Conservation (phyloP, 179 eudicot species). For the Heliamphora pulchella region DNA sequence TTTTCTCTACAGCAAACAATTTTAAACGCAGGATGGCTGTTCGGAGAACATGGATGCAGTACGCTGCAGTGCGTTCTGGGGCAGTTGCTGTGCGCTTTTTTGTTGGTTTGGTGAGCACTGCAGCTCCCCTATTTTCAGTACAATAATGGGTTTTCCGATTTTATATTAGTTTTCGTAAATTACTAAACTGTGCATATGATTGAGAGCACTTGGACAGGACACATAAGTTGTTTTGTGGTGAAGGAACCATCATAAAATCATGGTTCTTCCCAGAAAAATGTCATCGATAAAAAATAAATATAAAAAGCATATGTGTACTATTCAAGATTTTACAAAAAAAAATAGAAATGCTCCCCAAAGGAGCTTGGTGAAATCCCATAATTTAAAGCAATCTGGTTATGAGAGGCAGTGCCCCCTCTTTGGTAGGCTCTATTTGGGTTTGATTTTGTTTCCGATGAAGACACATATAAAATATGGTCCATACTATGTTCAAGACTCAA, state of each 20-base stretch:
- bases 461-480: background rate
- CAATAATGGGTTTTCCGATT: background rate
- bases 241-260: background rate
- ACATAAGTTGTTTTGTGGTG: background rate
- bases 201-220: background rate
- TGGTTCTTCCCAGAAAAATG: background rate
- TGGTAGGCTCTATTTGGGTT: background rate
- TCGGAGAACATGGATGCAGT: slow-evolving; percentile 98
- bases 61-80: slow-evolving; percentile 74
- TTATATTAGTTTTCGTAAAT: background rate
- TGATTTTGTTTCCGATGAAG: background rate
- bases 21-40: slow-evolving; percentile 95
- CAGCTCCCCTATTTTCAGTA: background rate
- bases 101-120: slow-evolving; percentile 86
- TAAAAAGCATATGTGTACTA: background rate
- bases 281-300: background rate
- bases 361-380: slow-evolving; percentile 1
- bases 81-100: slow-evolving; percentile 86
- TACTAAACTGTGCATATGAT: background rate
- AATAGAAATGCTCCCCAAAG: background rate
- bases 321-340: background rate
- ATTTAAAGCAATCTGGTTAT: background rate
- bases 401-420: background rate
- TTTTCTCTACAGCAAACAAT: slow-evolving; percentile 91
- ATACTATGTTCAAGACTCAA: background rate